Conservation (phyloP, 1,284 basidiomycete genomes). For the Stygiomarasmius scandens region DNA sequence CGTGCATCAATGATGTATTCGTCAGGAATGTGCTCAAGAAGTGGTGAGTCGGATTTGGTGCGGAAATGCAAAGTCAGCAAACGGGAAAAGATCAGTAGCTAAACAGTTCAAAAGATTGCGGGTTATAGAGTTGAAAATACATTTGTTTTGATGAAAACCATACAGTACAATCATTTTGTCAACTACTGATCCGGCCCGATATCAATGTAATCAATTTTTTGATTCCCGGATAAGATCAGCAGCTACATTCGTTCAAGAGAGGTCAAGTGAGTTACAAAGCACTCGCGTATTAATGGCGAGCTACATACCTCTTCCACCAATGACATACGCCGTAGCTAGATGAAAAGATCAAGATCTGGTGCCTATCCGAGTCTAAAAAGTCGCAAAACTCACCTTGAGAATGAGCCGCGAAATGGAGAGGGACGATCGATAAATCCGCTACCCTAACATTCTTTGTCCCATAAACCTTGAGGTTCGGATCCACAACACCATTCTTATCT, state of each 20-base stretch:
- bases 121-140: too few species aligned
- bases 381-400: constrained; percentile 30
- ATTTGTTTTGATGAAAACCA: too few species aligned
- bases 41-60: too few species aligned
- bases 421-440: constrained; percentile 42
- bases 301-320: constrained; percentile 13
- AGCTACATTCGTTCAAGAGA: neutral
- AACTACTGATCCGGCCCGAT: too few species aligned
- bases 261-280: too few species aligned
- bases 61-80: too few species aligned
- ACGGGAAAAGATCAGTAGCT: too few species aligned
- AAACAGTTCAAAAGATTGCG: too few species aligned
- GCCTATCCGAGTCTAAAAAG: neutral
- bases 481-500: constrained; percentile 54
- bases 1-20: too few species aligned
- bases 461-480: constrained; percentile 40
- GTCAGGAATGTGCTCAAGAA: too few species aligned
- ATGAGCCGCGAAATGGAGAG: constrained; percentile 38
- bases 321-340: constrained; percentile 22
- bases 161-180: too few species aligned
- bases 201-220: neutral
- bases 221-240: constrained; percentile 5
- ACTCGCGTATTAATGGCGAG: neutral
- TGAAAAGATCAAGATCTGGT: neutral
- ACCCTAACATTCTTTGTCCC: constrained; percentile 49